A percentile compares a stretch with the other conserved stretches of the same genome.
Evolutionary conservation across 192 early-diverging fungal species (phyloP).

Genomic region (Coemansia sp.): DNA sequence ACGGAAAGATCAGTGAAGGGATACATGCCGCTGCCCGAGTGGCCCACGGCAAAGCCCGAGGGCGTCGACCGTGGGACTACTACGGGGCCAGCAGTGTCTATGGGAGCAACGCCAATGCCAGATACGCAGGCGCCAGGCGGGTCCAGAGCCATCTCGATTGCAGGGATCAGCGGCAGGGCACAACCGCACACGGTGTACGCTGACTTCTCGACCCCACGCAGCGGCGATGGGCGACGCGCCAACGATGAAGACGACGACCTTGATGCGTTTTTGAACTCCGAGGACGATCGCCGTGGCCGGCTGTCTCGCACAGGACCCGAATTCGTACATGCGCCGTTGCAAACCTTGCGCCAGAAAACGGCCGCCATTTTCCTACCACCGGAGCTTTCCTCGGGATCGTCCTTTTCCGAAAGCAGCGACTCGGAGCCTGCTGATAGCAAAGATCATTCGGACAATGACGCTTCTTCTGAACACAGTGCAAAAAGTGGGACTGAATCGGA

Average conservation of each 20-base stretch:
- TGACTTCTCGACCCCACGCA: slow-evolving; percentile 47
- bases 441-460: neutral
- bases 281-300: slow-evolving; percentile 7
- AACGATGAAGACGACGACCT: slow-evolving; percentile 30
- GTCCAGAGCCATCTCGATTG: slow-evolving; percentile 35
- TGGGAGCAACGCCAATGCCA: neutral
- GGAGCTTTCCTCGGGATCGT: slow-evolving; percentile 15
- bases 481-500: neutral
- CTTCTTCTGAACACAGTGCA: neutral
- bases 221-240: slow-evolving; percentile 1
- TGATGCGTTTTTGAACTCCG: slow-evolving; percentile 51
- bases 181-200: slow-evolving; percentile 14
- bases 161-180: slow-evolving; percentile 45
- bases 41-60: slow-evolving; percentile 57
- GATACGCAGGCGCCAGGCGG: slow-evolving; percentile 3
- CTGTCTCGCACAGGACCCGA: neutral
- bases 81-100: neutral
- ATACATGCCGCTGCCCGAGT: slow-evolving; percentile 81
- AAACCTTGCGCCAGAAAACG: neutral
- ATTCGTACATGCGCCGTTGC: neutral
- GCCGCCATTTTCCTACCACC: slow-evolving; percentile 35
- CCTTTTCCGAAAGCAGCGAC: slow-evolving; percentile 10
- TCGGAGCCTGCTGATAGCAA: neutral
- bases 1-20: slow-evolving; percentile 62
- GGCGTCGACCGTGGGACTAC: slow-evolving; percentile 25